A percentile compares a stretch with the other conserved stretches of the same genome.
These are phyloP conservation scores for Saccharomycopsis olivae DNA, from an alignment of 805 yeast species.

Conservation along the genomic window DNA sequence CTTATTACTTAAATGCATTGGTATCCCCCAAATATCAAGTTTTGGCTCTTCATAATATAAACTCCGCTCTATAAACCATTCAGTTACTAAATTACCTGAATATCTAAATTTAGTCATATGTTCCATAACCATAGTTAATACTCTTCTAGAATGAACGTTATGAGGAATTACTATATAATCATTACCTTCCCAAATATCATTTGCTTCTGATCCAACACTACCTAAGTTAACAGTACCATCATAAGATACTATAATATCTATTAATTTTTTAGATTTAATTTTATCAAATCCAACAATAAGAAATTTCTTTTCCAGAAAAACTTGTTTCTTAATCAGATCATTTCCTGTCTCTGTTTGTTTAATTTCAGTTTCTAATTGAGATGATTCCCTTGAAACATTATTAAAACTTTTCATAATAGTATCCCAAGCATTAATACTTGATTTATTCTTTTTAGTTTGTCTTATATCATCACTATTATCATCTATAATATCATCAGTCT, in stretches of 20 bases:
- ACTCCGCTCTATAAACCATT: conserved; percentile 73
- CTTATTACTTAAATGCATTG: conserved; percentile 26
- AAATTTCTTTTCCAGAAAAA: conserved; percentile 8
- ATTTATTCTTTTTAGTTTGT: conserved; percentile 13
- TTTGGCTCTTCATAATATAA: conserved; percentile 41
- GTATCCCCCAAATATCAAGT: conserved; percentile 56
- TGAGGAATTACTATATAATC: conserved; percentile 19
- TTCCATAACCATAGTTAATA: conserved; percentile 18
- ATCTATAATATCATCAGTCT: neutral
- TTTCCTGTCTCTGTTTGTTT: neutral
- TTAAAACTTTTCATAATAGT: conserved; percentile 9
- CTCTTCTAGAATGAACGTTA: conserved; percentile 19
- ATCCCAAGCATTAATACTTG: conserved; percentile 16
- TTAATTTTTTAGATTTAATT: conserved; percentile 3
- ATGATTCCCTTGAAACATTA: neutral
- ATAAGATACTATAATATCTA: conserved; percentile 13
- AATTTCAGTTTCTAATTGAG: too few species aligned
- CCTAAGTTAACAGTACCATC: conserved; percentile 21
- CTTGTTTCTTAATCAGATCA: neutral
- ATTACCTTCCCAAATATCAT: conserved; percentile 17
- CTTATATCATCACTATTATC: conserved; percentile 7
- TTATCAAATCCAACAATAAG: conserved; percentile 6
- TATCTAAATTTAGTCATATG: conserved; percentile 13
- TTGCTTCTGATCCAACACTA: conserved; percentile 1
- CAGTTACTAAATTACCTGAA: conserved; percentile 41